Percentiles rank a stretch among this genome's conserved stretches.
These are phyloP conservation scores for Pseudognaphalium luteoalbum DNA, from an alignment of 129 eudicot species.

Conservation along the genomic window DNA sequence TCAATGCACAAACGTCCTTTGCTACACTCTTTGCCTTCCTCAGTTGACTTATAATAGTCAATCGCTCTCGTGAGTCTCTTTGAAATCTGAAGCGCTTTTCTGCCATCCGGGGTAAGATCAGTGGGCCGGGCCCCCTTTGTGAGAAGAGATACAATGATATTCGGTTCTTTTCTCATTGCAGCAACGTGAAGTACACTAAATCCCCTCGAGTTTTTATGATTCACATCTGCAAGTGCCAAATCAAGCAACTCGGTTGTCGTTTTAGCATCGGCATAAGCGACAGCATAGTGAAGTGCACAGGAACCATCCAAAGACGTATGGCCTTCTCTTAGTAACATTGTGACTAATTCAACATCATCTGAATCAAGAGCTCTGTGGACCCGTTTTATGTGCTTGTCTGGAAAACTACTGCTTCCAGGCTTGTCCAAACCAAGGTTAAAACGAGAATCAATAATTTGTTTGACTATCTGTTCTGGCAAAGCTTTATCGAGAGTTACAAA, in stretches of 20 bases:
- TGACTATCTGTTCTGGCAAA: constrained; percentile 67
- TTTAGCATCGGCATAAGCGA: constrained; percentile 90
- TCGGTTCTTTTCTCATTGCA: constrained; percentile 91
- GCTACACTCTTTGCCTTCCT: constrained; percentile 64
- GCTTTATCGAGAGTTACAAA: constrained; percentile 75
- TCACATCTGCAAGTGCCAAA: constrained; percentile 84
- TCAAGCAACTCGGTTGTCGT: constrained; percentile 90
- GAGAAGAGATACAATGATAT: constrained; percentile 82
- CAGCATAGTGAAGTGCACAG: constrained; percentile 92
- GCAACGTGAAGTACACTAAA: constrained; percentile 85
- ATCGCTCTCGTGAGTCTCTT: constrained; percentile 79
- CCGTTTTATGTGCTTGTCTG: constrained; percentile 88
- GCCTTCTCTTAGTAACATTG: constrained; percentile 84
- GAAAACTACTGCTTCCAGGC: constrained; percentile 53
- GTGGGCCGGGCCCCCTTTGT: constrained; percentile 92
- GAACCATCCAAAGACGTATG: constrained; percentile 83
- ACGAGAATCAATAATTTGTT: constrained; percentile 60
- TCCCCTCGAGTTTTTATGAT: constrained; percentile 68
- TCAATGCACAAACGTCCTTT: constrained; percentile 93
- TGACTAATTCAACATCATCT: constrained; percentile 88
- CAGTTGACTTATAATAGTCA: constrained; percentile 65
- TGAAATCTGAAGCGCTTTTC: constrained; percentile 80
- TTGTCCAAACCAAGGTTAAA: constrained; percentile 54
- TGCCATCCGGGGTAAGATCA: constrained; percentile 79
- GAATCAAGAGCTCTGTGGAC: constrained; percentile 94